Evolutionary conservation across 257 asterid species (phyloP), one percentile per base, ranked within the genome.

Genomic region (Solanum ossicruentum): DNA sequence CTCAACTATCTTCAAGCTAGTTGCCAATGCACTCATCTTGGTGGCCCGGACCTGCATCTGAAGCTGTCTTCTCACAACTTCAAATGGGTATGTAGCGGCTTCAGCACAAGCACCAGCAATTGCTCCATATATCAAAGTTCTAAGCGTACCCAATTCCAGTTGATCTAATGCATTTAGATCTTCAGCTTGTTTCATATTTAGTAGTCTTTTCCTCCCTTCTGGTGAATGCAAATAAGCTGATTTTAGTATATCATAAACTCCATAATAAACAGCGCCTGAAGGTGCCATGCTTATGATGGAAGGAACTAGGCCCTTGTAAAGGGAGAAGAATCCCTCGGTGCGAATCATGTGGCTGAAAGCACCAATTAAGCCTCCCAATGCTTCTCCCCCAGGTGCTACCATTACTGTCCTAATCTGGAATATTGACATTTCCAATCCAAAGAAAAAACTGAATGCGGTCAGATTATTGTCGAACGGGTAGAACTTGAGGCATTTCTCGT

Each of bases 361-460:
- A 83, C 97, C 97, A 47, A 93, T 85, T 43, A 96, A 45, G 81
- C 99, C 99, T 43, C 98, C 99, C 91, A 96, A 88, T 72, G 97
- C 97, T 89, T 96, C 99, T 79, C 98, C 99, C 66, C 99, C 99
- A 81, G 98, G 98, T 72, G 99, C 99, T 43, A 96, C 94, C 98
- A 95, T 93, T 85, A 96, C 97, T 52, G 99, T 96, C 87, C 98
- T 91, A 87, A 95, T 95, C 98, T 96, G 96, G 89, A 88, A 88
- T 13, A 49, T 51, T 51, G 63, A 77, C 61, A 77, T 49, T 51
- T 26, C 58, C 82, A 36, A 77, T 16, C 10, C 9, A 23, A 51
- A 10, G 13, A 12, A 77, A 16, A 39, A 36, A 32, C 0, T n/a
- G 26, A 52, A 51, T 23, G 4, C 20, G 9, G 28, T 70, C 54